Conservation (phyloP, 2,329 filamentous ascomycete genomes). For the Talaromyces sp. region DNA sequence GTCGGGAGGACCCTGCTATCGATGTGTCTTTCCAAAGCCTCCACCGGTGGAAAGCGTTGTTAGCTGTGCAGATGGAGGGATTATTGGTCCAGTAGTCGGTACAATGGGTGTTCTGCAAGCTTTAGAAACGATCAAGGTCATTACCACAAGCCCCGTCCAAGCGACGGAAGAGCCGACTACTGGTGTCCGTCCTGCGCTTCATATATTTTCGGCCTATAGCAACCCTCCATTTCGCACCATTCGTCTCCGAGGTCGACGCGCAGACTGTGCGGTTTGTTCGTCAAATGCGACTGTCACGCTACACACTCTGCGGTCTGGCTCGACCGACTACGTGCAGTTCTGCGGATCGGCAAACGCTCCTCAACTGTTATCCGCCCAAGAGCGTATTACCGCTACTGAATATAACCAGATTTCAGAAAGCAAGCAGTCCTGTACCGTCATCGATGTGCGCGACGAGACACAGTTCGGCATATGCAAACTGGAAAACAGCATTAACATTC, state of each 20-base stretch:
- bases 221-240: constrained; percentile 62
- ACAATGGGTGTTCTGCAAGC: constrained; percentile 91
- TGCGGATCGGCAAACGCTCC: constrained; percentile 61
- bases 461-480: constrained; percentile 78
- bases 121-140: constrained; percentile 78
- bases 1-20: constrained; percentile 76
- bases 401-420: constrained; percentile 40
- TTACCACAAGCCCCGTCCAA: constrained; percentile 42
- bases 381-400: constrained; percentile 61
- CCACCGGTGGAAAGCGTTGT: constrained; percentile 77
- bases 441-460: constrained; percentile 80
- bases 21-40: constrained; percentile 84
- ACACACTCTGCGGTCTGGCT: constrained; percentile 56
- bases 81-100: constrained; percentile 87
- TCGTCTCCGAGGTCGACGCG: constrained; percentile 62
- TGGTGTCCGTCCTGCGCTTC: constrained; percentile 20
- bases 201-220: constrained; percentile 40
- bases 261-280: constrained; percentile 73
- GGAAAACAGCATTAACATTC: constrained; percentile 62
- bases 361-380: constrained; percentile 52
- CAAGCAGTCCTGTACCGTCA: constrained; percentile 33
- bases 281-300: constrained; percentile 56
- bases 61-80: constrained; percentile 87
- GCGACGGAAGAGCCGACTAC: constrained; percentile 1
- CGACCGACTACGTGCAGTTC: constrained; percentile 78